Evolutionary conservation across 805 yeast species (phyloP), one percentile per base, ranked within the genome.

Genomic region (Lachancea thermotolerans): DNA sequence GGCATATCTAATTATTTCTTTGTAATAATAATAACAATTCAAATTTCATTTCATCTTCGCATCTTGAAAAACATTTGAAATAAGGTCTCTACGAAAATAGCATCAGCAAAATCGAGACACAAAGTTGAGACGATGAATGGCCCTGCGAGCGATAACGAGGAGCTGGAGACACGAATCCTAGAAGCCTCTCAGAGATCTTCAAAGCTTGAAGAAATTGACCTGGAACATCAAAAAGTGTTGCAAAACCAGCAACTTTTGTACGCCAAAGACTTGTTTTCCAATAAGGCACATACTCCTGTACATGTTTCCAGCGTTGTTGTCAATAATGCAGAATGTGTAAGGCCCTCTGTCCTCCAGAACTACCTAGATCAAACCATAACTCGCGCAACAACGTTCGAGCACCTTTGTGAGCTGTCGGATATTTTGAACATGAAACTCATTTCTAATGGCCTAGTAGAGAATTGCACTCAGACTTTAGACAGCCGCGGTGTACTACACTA

Each of bases 311-410:
- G 53, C 12, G 53, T 63, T 7, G 47, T 56, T 6, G 49, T 49
- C 2, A 53, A 52, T 21, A 49, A 53, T 35, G 31, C 53, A 11
- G 52, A 53, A 31, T 37, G 50, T 12, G 39, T 63, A 6, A 49
- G 59, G n/a, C 39, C 53, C 2, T 38, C 43, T 8, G 55, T 60
- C 2, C 40, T 63, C 11, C 53, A 56, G n/a, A 49, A 45, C 2
- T 60, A 60, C 45, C 38, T 62, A 10, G 56, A 58, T 39, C 55
- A 50, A 8, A 65, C 69, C 1, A 44, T 65, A 18, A 39, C 49
- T 3, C 52, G 52, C 32, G 60, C 64, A 8, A 44, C 45, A 1
- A 60, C 54, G 21, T 51, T 64, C 40, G 47, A 54, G 18, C 56
- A 61, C 17, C 45, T 64, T 18, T 56, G 53, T 29, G 42, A 49